phyloP scores from a whole-genome alignment of 2,329 filamentous ascomycete genomes.

The Pezicula radicicola region DNA sequence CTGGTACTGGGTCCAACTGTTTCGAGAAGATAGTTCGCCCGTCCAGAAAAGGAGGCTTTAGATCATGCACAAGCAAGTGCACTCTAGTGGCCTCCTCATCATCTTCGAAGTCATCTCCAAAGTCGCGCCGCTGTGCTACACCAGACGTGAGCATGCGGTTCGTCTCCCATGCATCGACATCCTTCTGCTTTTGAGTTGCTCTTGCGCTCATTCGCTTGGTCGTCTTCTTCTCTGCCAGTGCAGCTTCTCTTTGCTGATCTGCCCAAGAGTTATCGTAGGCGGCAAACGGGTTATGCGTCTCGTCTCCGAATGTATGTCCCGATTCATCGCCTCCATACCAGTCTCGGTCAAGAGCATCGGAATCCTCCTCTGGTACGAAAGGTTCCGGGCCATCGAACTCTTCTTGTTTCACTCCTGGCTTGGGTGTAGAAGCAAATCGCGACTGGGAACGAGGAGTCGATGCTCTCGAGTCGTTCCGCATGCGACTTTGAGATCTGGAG shows the following conservation, averaged over 20 bases:
- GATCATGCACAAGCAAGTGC: constrained; percentile 88
- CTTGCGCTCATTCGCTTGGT: constrained; percentile 69
- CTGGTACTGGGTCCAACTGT: constrained; percentile 90
- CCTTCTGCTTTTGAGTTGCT: constrained; percentile 82
- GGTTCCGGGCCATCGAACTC: constrained; percentile 63
- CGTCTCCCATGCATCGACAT: constrained; percentile 97
- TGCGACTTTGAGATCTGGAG: constrained; percentile 34
- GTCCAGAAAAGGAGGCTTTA: constrained; percentile 92
- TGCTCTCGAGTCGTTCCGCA: constrained; percentile 21
- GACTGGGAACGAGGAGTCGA: constrained; percentile 29
- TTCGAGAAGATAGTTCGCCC: constrained; percentile 96
- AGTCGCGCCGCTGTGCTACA: constrained; percentile 84
- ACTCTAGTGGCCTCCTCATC: constrained; percentile 88
- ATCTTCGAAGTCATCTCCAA: constrained; percentile 78
- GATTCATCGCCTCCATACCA: constrained; percentile 91
- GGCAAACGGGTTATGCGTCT: constrained; percentile 89
- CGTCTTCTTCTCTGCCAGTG: constrained; percentile 76
- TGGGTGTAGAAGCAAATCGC: constrained; percentile 29
- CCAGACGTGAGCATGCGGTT: constrained; percentile 98
- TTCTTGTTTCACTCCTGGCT: constrained; percentile 44
- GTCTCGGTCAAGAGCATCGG: constrained; percentile 77
- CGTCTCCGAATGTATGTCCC: constrained; percentile 82
- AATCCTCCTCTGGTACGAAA: constrained; percentile 63
- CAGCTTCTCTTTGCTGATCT: constrained; percentile 67
- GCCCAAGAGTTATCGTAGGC: constrained; percentile 71